phyloP scores from a whole-genome alignment of 1,284 basidiomycete species.

The Apiotrichum veenhuisii region DNA sequence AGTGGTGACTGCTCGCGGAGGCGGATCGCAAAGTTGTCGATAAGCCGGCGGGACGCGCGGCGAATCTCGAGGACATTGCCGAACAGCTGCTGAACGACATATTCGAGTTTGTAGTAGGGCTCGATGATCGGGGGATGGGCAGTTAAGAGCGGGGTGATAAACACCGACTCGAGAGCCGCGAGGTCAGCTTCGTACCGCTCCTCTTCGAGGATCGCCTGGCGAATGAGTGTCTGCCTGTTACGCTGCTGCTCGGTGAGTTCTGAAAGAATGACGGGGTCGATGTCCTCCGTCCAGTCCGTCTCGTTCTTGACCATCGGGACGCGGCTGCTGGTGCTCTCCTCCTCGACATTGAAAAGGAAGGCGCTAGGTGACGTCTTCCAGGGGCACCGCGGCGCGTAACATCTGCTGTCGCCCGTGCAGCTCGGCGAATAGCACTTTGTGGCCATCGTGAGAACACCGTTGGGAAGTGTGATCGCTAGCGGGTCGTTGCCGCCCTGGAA shows the following conservation, averaged over 20 bases:
- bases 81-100: slow-evolving; percentile 83
- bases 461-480: slow-evolving; percentile 57
- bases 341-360: slow-evolving; percentile 25
- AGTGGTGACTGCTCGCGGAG: slow-evolving; percentile 83
- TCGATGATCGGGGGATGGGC: slow-evolving; percentile 69
- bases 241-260: slow-evolving; percentile 72
- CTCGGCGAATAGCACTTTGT: slow-evolving; percentile 71
- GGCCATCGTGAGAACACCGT: slow-evolving; percentile 52
- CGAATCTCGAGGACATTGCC: slow-evolving; percentile 79
- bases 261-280: slow-evolving; percentile 63
- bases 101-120: slow-evolving; percentile 61
- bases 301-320: slow-evolving; percentile 4
- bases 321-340: not conserved
- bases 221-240: slow-evolving; percentile 82
- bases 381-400: slow-evolving; percentile 65
- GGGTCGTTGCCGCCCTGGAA: slow-evolving; percentile 54
- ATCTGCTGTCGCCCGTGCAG: slow-evolving; percentile 44
- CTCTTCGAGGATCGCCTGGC: slow-evolving; percentile 86
- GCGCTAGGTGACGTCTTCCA: slow-evolving; percentile 55
- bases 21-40: slow-evolving; percentile 80
- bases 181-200: slow-evolving; percentile 87
- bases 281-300: slow-evolving; percentile 65
- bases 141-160: slow-evolving; percentile 69
- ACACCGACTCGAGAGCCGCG: slow-evolving; percentile 72
- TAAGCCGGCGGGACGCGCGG: slow-evolving; percentile 71